Evolutionary conservation across 305 asterid species (phyloP).

Genomic region (Euphrasia arctica): DNA sequence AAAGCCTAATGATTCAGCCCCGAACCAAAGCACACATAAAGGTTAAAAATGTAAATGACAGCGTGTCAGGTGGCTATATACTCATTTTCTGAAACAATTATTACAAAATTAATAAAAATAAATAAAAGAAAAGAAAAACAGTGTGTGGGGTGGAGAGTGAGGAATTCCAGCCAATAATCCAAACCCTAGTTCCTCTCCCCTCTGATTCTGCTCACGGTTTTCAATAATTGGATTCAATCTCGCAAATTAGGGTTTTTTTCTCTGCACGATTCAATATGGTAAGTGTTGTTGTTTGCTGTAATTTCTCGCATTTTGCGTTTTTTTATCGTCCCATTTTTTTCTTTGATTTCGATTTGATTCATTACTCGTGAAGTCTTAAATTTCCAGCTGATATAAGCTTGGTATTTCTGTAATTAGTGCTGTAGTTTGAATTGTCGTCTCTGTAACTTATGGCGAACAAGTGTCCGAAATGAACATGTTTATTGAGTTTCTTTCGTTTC

Average conservation of each 20-base stretch:
- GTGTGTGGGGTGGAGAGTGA: conserved; percentile 31
- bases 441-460: not conserved
- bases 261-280: conserved; percentile 36
- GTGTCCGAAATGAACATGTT: conserved; percentile 12
- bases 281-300: conserved; percentile 18
- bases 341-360: not conserved
- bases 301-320: conserved; percentile 2
- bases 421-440: conserved; percentile 13
- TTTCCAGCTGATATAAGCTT: conserved; percentile 22
- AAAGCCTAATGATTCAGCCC: no score
- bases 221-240: conserved; percentile 26
- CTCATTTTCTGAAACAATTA: conserved; percentile 6
- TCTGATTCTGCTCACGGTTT: conserved; percentile 22
- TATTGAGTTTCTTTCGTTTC: conserved; percentile 18
- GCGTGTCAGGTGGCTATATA: no score
- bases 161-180: conserved; percentile 27
- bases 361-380: not conserved
- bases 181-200: conserved; percentile 32
- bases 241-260: conserved; percentile 20
- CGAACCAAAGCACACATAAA: no score
- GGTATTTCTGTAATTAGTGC: conserved; percentile 11
- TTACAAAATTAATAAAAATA: not conserved
- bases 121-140: not conserved
- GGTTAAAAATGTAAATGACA: no score
- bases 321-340: not conserved